phyloP scores from a whole-genome alignment of 2,329 filamentous ascomycete species.

The Madurella fahalii region DNA sequence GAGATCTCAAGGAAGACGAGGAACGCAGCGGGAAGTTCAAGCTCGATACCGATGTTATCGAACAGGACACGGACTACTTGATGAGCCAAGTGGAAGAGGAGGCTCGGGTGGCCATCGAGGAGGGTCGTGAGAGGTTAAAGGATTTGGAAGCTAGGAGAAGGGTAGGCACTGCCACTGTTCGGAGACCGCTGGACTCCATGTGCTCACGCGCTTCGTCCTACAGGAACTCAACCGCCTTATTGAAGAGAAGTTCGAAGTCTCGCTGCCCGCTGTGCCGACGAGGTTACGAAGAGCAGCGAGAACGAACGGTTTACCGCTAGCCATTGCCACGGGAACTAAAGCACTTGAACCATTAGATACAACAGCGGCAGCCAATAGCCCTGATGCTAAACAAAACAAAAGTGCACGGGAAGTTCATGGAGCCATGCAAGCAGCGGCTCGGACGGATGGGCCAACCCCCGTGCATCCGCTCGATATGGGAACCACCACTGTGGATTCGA shows the following conservation, averaged over 20 bases:
- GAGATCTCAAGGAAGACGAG: conserved; percentile 30
- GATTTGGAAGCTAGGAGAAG: conserved; percentile 16
- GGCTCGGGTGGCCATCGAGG: conserved; percentile 49
- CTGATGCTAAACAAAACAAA: too few relatives aligned
- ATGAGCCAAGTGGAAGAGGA: conserved; percentile 43
- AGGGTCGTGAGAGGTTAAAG: conserved; percentile 52
- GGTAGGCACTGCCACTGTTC: conserved; percentile 14
- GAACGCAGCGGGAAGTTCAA: conserved; percentile 30
- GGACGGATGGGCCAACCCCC: too few relatives aligned
- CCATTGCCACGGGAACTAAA: neutral
- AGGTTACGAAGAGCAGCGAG: conserved; percentile 21
- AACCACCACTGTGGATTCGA: too few relatives aligned
- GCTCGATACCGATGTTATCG: conserved; percentile 29
- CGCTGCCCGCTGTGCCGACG: conserved; percentile 30
- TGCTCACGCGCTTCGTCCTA: too few relatives aligned
- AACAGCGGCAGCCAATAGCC: too few relatives aligned
- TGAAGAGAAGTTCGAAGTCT: conserved; percentile 37
- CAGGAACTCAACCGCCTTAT: conserved; percentile 42
- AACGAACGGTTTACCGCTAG: conserved; percentile 3
- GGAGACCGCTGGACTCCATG: too few relatives aligned
- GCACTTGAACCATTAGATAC: too few relatives aligned
- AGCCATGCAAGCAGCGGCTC: too few relatives aligned
- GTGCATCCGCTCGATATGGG: too few relatives aligned
- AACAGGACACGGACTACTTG: conserved; percentile 35
- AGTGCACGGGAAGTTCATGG: too few relatives aligned